These are phyloP conservation scores for Scenedesmus sp. DNA, from an alignment of 163 green algal genomes.

Conservation along the genomic window DNA sequence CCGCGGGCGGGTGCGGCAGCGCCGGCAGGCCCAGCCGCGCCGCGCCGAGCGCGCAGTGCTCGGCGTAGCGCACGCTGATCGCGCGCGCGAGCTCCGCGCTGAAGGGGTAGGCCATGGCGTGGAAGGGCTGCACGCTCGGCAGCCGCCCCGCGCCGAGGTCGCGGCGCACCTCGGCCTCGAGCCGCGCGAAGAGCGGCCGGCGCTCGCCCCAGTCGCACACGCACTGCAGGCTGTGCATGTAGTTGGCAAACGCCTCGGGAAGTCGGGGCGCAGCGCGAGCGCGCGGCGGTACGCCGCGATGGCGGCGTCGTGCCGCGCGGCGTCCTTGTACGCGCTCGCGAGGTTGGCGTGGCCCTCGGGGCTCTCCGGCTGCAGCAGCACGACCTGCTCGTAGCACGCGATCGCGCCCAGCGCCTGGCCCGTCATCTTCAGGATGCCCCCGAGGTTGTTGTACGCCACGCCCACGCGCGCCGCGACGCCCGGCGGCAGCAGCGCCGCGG, in stretches of 20 bases:
- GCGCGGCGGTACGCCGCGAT: slow-evolving; percentile 71
- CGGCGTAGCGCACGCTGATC: slow-evolving; percentile 67
- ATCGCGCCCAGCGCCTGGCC: slow-evolving; percentile 74
- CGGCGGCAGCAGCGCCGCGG: slow-evolving; percentile 33
- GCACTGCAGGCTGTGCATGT: slow-evolving; percentile 86
- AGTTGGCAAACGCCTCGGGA: slow-evolving; percentile 85
- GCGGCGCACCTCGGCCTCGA: slow-evolving; percentile 61
- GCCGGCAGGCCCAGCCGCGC: slow-evolving; percentile 52
- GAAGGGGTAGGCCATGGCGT: slow-evolving; percentile 92
- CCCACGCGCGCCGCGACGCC: slow-evolving; percentile 68
- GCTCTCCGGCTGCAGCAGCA: slow-evolving; percentile 61
- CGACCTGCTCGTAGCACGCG: slow-evolving; percentile 81
- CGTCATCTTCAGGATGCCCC: slow-evolving; percentile 71
- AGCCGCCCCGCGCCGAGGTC: slow-evolving; percentile 67
- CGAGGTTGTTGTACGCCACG: slow-evolving; percentile 87
- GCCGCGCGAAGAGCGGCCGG: slow-evolving; percentile 63
- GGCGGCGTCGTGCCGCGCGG: slow-evolving; percentile 74
- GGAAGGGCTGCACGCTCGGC: slow-evolving; percentile 90
- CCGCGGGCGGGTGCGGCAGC: slow-evolving; percentile 65
- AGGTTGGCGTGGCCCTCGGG: slow-evolving; percentile 74
- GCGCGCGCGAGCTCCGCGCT: slow-evolving; percentile 70
- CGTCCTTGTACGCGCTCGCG: slow-evolving; percentile 79
- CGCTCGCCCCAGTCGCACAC: slow-evolving; percentile 86
- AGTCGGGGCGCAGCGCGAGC: slow-evolving; percentile 72
- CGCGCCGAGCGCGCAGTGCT: slow-evolving; percentile 67